These are phyloP conservation scores for Aspergillus oerlinghausenensis DNA, from an alignment of 2,329 filamentous ascomycete genomes.

Conservation along the genomic window DNA sequence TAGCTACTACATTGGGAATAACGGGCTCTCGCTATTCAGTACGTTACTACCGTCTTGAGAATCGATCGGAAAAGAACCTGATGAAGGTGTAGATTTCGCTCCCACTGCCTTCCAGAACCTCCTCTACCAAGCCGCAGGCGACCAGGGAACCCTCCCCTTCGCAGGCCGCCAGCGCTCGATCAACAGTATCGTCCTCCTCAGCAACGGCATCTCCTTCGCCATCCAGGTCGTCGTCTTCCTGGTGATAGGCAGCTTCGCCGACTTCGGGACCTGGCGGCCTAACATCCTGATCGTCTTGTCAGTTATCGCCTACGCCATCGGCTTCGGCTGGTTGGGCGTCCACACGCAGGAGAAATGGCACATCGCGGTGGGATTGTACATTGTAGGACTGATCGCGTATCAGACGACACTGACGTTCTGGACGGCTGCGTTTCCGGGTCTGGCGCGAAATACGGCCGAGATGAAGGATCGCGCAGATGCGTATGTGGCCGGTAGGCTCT, in stretches of 20 bases:
- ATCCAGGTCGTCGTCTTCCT: slow-evolving; percentile 55
- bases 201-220: slow-evolving; percentile 65
- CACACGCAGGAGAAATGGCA: slow-evolving; percentile 58
- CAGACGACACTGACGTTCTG: slow-evolving; percentile 66
- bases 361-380: slow-evolving; percentile 58
- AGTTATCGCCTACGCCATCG: slow-evolving; percentile 57
- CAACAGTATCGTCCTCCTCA: slow-evolving; percentile 61
- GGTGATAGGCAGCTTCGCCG: slow-evolving; percentile 47
- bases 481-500: slow-evolving; percentile 51
- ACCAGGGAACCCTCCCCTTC: slow-evolving; percentile 51
- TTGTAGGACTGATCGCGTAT: slow-evolving; percentile 62
- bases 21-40: slow-evolving; percentile 59
- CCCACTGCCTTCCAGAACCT: slow-evolving; percentile 63
- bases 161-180: slow-evolving; percentile 55
- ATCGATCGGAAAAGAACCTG: background rate
- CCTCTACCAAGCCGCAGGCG: slow-evolving; percentile 56
- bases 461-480: slow-evolving; percentile 48
- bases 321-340: slow-evolving; percentile 64
- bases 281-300: slow-evolving; percentile 60
- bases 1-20: slow-evolving; percentile 63
- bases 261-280: slow-evolving; percentile 62
- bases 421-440: slow-evolving; percentile 59
- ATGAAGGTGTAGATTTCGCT: slow-evolving; percentile 46
- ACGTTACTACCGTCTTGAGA: background rate
- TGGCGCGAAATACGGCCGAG: slow-evolving; percentile 52